Conservation (phyloP, 2,329 filamentous ascomycete genomes). For the Rachicladosporium sp. region DNA sequence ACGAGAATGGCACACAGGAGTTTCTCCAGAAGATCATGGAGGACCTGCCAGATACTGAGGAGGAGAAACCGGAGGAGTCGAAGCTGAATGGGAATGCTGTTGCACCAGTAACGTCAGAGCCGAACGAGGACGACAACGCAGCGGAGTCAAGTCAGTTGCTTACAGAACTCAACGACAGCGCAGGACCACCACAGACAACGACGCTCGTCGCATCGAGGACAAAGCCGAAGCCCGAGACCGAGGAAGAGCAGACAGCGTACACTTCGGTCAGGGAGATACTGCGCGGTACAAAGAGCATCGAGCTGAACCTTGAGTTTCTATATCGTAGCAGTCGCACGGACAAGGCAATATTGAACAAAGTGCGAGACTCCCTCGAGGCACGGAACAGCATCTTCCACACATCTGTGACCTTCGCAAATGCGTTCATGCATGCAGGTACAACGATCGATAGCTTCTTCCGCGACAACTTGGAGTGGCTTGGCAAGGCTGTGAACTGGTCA, state of each 20-base stretch:
- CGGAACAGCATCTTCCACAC: conserved; percentile 98
- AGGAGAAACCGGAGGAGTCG: conserved; percentile 28
- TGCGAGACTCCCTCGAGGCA: conserved; percentile 87
- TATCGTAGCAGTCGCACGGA: conserved; percentile 94
- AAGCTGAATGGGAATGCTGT: conserved; percentile 27
- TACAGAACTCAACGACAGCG: conserved; percentile 41
- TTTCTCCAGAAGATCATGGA: conserved; percentile 84
- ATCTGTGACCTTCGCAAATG: conserved; percentile 92
- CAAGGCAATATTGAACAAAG: conserved; percentile 83
- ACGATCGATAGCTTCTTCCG: conserved; percentile 98
- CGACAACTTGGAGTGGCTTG: conserved; percentile 93
- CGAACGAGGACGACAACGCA: conserved; percentile 32
- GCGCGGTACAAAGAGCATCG: conserved; percentile 84
- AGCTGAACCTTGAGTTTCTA: conserved; percentile 89
- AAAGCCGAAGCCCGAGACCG: conserved; percentile 31
- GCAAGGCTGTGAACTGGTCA: conserved; percentile 98
- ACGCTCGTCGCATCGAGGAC: conserved; percentile 34
- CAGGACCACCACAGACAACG: conserved; percentile 37
- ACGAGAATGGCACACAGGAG: conserved; percentile 96
- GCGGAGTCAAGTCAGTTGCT: conserved; percentile 48
- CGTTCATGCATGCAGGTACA: conserved; percentile 98
- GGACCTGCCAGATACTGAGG: conserved; percentile 47
- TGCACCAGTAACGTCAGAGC: conserved; percentile 20
- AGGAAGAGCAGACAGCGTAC: conserved; percentile 43
- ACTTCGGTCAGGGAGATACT: conserved; percentile 51